Conservation (phyloP, 2,329 filamentous ascomycete species). For the Colletotrichum filicis region DNA sequence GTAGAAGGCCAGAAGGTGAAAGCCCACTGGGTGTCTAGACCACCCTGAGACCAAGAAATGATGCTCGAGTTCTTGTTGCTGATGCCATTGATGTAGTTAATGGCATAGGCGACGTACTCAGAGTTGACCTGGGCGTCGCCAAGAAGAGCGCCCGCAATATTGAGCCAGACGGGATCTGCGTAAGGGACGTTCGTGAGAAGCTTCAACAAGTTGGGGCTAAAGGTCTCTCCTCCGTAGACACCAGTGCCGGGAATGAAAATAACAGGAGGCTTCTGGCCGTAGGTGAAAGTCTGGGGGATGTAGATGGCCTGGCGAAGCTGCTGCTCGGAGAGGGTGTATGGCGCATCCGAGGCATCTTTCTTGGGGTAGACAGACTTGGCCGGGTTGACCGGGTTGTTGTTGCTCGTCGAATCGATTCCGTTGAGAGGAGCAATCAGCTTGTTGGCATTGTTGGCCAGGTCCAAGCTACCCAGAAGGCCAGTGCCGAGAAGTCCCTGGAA, state of each 20-base stretch:
- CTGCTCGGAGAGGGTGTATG: constrained; percentile 58
- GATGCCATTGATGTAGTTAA: constrained; percentile 63
- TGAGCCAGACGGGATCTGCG: constrained; percentile 65
- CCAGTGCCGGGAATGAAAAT: constrained; percentile 66
- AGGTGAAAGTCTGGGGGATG: constrained; percentile 60
- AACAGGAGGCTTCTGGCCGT: constrained; percentile 57
- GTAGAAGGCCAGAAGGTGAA: constrained; percentile 68
- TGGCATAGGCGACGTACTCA: constrained; percentile 67
- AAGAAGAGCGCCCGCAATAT: constrained; percentile 59
- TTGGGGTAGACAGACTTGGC: constrained; percentile 47
- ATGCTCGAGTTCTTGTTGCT: constrained; percentile 52
- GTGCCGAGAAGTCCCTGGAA: constrained; percentile 24
- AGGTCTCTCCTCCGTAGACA: constrained; percentile 56
- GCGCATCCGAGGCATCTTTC: constrained; percentile 52
- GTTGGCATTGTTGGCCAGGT: constrained; percentile 5
- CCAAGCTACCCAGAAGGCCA: not conserved
- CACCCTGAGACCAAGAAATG: constrained; percentile 67
- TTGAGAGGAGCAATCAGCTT: constrained; percentile 17
- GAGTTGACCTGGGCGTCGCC: constrained; percentile 61
- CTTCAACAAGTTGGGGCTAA: constrained; percentile 59
- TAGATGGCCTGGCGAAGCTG: constrained; percentile 61
- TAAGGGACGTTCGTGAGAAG: constrained; percentile 53
- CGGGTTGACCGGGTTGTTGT: constrained; percentile 19
- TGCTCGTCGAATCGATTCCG: constrained; percentile 10
- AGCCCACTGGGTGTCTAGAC: constrained; percentile 65